phyloP scores from a whole-genome alignment of 768 basidiomycete species.

The Austroboletus eburneus region DNA sequence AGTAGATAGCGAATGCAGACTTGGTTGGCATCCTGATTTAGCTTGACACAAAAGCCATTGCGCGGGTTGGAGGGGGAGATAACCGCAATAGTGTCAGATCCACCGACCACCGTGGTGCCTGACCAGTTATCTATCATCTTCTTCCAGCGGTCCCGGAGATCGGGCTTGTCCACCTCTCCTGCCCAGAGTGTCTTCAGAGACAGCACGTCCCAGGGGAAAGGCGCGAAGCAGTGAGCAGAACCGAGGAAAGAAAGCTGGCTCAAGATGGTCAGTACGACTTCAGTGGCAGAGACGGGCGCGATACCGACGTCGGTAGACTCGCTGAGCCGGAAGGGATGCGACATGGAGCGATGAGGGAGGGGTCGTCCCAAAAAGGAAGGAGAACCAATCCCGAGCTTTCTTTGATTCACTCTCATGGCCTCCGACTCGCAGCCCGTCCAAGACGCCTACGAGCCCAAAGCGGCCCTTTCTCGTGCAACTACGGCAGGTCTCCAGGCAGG shows the following conservation, averaged over 20 bases:
- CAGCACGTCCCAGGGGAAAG: conserved; percentile 40
- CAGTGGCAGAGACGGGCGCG: conserved; percentile 3
- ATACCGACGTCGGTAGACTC: conserved; percentile 44
- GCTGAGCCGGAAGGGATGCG: conserved; percentile 39
- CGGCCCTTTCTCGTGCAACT: conserved; percentile 53
- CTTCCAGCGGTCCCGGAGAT: conserved; percentile 41
- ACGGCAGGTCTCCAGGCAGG: conserved; percentile 60
- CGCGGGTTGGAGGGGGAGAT: conserved; percentile 27
- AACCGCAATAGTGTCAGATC: conserved; percentile 35
- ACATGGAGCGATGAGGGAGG: too few species aligned
- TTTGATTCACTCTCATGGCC: conserved; percentile 17
- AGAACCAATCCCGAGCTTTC: conserved; percentile 5
- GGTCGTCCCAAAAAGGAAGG: conserved; percentile 22
- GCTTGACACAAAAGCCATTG: conserved; percentile 30
- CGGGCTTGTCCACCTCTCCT: conserved; percentile 28
- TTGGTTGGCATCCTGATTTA: conserved; percentile 25
- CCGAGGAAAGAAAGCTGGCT: conserved; percentile 32
- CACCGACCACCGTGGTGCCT: conserved; percentile 50
- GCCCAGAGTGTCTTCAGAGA: conserved; percentile 40
- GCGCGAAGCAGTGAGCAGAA: conserved; percentile 35
- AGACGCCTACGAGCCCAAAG: conserved; percentile 44
- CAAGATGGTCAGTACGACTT: conserved; percentile 11
- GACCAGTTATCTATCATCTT: conserved; percentile 43
- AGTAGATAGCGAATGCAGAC: conserved; percentile 11
- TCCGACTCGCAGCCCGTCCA: conserved; percentile 17